Evolutionary conservation across 2,329 filamentous ascomycete genomes (phyloP).

Genomic region (Madurella fahalii): DNA sequence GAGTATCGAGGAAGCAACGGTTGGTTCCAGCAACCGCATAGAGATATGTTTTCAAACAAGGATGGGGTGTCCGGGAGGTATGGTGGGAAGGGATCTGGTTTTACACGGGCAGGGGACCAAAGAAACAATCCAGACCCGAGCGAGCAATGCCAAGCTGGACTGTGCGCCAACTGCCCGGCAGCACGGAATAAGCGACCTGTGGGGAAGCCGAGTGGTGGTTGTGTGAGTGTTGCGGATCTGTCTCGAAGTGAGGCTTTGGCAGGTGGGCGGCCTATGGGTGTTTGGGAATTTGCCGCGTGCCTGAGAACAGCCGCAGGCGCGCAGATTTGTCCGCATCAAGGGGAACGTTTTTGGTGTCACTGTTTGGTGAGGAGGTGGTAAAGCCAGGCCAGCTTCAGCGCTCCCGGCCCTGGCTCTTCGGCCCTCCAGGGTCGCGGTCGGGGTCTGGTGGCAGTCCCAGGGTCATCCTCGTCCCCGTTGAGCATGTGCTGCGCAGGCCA

Average conservation of each 20-base stretch:
- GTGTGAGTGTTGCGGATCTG: constrained; percentile 37
- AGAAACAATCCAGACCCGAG: constrained; percentile 27
- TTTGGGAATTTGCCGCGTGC: neutral
- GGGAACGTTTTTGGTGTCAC: constrained; percentile 7
- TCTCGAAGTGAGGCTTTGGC: constrained; percentile 33
- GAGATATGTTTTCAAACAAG: constrained; percentile 10
- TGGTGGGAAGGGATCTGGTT: constrained; percentile 18
- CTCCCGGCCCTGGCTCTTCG: constrained; percentile 15
- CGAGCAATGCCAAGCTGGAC: constrained; percentile 15
- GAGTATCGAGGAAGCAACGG: neutral
- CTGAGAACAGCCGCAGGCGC: neutral
- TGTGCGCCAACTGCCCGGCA: constrained; percentile 8
- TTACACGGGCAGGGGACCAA: constrained; percentile 18
- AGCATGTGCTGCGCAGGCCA: constrained; percentile 12
- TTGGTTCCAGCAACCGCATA: constrained; percentile 11
- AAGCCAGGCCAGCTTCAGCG: constrained; percentile 17
- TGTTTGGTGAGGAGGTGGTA: constrained; percentile 1
- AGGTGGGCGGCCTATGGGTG: constrained; percentile 17
- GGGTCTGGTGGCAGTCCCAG: constrained; percentile 15
- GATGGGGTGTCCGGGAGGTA: constrained; percentile 3
- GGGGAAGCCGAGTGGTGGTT: constrained; percentile 22
- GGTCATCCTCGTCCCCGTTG: constrained; percentile 12
- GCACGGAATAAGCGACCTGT: constrained; percentile 20
- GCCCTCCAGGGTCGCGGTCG: constrained; percentile 15
- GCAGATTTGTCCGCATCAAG: constrained; percentile 7